Evolutionary conservation across 345 rosid genomes (phyloP), one percentile per base, ranked within the genome.

Genomic region (Lumnitzera racemosa): DNA sequence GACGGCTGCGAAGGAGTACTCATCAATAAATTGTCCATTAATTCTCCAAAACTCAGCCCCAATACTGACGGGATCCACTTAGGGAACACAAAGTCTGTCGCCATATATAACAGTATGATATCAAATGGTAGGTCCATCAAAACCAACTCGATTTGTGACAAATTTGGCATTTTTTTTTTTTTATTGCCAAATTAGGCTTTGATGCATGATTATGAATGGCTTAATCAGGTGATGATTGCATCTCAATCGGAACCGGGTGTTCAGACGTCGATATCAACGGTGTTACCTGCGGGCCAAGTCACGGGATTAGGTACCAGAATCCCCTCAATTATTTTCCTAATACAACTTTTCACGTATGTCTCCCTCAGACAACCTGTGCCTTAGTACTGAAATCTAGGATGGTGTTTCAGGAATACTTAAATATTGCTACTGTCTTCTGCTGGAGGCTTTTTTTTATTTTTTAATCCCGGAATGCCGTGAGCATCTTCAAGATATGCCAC

Each of bases 61-160:
- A 94, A 94, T 64, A 94, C 99, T 0, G 99, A 94, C 31, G 99
- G 97, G 23, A 89, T 94, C 64, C 99, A 94, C 74, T 53, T 94
- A 0, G 97, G 64, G 58, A 81, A 89, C 82, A 86, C 97, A 0
- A 85, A 80, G 63, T 62, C 82, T 3, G 96, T 94, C 12, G 90
- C 79, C 17, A 94, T 94, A n/a, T 78, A 90, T 82, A 68, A 87
- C 58, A 75, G 91, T 51, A 55, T 73, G 82, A 83, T 94, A 25
- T 76, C 84, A 79, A 94, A 94, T 23, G 99, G 99, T 91, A 83
- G 25, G 1, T 36, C 43, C 43, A 36, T 9, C 43, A 36, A 11
- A 47, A 54, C 15, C n/a, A 15, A 46, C 36, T 12, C 13, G 47
- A 36, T 57, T 17, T 60, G 31, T 36, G 11, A 36, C 17, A 25